phyloP scores from a whole-genome alignment of 176 grass and related monocot genomes.

The Avena insularis region DNA sequence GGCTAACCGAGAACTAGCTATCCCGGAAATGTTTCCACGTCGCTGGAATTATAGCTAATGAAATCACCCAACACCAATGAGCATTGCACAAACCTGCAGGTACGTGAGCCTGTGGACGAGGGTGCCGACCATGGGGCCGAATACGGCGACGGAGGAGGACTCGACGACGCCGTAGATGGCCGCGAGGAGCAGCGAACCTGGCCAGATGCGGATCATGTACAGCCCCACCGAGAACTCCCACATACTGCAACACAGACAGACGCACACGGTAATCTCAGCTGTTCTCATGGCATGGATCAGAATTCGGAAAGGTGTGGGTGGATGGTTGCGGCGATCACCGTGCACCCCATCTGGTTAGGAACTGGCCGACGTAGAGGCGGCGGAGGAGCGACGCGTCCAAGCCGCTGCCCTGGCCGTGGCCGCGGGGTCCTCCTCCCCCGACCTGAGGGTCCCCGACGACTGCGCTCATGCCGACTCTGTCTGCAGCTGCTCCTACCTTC shows the following conservation, averaged over 20 bases:
- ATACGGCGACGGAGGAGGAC: slow-evolving; percentile 57
- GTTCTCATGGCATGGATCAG: neutral
- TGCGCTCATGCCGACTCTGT: no score
- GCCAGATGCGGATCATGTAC: slow-evolving; percentile 97
- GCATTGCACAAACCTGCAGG: slow-evolving; percentile 55
- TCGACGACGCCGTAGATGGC: slow-evolving; percentile 89
- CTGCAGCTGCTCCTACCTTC: no score
- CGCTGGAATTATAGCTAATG: no score
- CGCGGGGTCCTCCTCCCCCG: neutral
- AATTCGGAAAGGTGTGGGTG: neutral
- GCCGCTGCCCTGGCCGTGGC: neutral
- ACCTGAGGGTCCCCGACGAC: no score
- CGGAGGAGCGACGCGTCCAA: slow-evolving; percentile 52
- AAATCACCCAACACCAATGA: no score
- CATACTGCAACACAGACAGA: slow-evolving; percentile 58
- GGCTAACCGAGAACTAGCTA: no score
- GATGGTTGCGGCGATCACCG: slow-evolving; percentile 43
- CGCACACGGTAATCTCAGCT: no score
- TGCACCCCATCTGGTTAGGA: slow-evolving; percentile 83
- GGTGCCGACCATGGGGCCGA: slow-evolving; percentile 76
- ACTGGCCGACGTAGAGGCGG: slow-evolving; percentile 78
- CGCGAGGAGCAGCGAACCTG: slow-evolving; percentile 78
- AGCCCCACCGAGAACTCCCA: slow-evolving; percentile 94
- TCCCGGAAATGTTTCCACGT: no score
- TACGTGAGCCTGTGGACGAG: slow-evolving; percentile 76